Conservation (phyloP, 257 asterid species). For the Solanum neorickii region DNA sequence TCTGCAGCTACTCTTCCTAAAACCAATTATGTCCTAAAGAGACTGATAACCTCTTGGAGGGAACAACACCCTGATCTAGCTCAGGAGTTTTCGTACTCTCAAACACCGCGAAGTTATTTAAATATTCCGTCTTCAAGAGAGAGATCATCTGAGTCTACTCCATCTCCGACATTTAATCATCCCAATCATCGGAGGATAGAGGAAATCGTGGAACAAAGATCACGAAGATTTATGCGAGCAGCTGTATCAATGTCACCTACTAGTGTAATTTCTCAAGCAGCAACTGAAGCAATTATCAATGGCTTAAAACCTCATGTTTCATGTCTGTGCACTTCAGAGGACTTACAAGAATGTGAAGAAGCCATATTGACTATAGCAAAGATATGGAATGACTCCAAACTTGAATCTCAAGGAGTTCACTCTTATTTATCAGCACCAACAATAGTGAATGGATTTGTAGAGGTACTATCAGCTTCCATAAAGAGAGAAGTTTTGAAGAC, state of each 20-base stretch:
- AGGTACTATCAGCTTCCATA: slow-evolving; percentile 58
- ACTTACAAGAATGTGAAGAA: slow-evolving; percentile 68
- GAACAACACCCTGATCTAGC: slow-evolving; percentile 77
- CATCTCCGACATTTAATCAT: slow-evolving; percentile 10
- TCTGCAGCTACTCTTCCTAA: slow-evolving; percentile 59
- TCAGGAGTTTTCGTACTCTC: slow-evolving; percentile 47
- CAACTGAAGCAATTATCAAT: slow-evolving; percentile 46
- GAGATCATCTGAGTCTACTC: slow-evolving; percentile 17
- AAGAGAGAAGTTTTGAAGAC: slow-evolving; percentile 53
- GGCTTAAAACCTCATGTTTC: slow-evolving; percentile 51
- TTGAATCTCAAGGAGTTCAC: slow-evolving; percentile 40
- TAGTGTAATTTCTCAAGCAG: slow-evolving; percentile 56
- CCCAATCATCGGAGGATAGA: slow-evolving; percentile 11
- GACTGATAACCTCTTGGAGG: slow-evolving; percentile 73
- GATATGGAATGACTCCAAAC: slow-evolving; percentile 55
- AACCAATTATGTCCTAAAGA: slow-evolving; percentile 73
- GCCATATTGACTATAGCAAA: slow-evolving; percentile 42
- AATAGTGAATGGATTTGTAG: slow-evolving; percentile 52
- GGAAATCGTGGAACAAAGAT: slow-evolving; percentile 21
- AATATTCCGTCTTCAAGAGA: slow-evolving; percentile 18
- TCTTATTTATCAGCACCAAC: slow-evolving; percentile 62
- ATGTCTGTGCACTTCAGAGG: slow-evolving; percentile 64
- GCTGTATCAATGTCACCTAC: slow-evolving; percentile 50
- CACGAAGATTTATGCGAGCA: slow-evolving; percentile 46
- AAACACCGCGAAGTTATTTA: slow-evolving; percentile 29